Percentiles rank a stretch among this genome's conserved stretches.
Evolutionary conservation across 495 filamentous ascomycete genomes (phyloP).

Genomic region (Immersiella caudata): DNA sequence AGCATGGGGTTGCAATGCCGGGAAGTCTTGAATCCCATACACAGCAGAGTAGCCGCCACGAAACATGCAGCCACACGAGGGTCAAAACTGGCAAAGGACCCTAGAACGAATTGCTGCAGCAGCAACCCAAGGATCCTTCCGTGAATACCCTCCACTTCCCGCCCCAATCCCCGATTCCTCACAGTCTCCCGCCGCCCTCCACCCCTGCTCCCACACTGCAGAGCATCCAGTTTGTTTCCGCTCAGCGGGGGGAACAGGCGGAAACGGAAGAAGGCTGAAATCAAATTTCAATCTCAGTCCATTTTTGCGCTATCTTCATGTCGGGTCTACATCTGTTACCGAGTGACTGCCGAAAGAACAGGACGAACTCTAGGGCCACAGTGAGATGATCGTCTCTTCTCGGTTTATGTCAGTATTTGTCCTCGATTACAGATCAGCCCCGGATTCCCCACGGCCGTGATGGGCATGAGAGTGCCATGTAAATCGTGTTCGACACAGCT

Average conservation of each 20-base stretch:
- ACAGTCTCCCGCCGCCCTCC: background rate
- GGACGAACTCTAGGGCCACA: too few relatives aligned
- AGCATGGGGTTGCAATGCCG: background rate
- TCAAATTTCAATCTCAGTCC: background rate
- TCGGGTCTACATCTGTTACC: background rate
- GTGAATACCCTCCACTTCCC: background rate
- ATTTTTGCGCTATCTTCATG: background rate
- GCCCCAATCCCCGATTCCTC: background rate
- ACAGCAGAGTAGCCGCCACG: background rate
- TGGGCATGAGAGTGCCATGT: slow-evolving; percentile 2
- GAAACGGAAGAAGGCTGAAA: background rate
- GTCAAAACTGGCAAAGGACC: background rate
- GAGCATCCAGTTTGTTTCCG: background rate
- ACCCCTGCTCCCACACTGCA: background rate
- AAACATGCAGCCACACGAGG: background rate
- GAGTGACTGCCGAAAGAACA: background rate
- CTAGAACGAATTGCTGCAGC: background rate
- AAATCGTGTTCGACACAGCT: slow-evolving; percentile 10
- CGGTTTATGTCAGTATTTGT: background rate
- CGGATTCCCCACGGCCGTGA: background rate
- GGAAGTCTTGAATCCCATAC: background rate
- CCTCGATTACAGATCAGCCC: background rate
- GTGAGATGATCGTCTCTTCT: background rate
- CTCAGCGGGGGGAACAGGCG: background rate
- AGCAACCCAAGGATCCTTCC: background rate